Base-by-base conservation (phyloP, 176 grass and related monocot species). In the Ampelocalamus luodianensis region DNA sequence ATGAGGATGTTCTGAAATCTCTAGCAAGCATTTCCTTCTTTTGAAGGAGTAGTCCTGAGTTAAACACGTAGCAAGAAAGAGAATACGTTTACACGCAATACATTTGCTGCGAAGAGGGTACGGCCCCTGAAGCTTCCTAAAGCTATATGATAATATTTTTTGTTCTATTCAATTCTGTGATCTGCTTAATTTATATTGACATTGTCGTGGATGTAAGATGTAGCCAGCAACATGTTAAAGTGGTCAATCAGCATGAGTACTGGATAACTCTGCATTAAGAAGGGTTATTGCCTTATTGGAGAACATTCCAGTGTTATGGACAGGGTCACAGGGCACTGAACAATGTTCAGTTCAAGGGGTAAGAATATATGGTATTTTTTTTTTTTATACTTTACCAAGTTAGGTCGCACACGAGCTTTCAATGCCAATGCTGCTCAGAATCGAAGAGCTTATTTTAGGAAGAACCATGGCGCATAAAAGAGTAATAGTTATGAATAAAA, bases 11-110 rank as follows among this genome's bases (percentile, higher is more conserved):
- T 79, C 71, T 73, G 4, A 73, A 69, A 63, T 75, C 72, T 53
- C 18, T 79, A 84, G 89, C 63, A 42, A 80, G 68, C 59, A 75
- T 74, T 59, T 73, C 43, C 71, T 87, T 81, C 70, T 71, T 83
- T 79, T 9, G 43, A 76, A 76, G 78, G 38, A 65, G 29, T 8
- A 59, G 32, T 48, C 51, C 36, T 64, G 51, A 79, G 15, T 69
- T 84, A 84, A 69, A 78, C 85, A 63, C 79, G 80, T 80, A 84
- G 85, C 69, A 75, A 79, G 84, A 67, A 86, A 83, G 17, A 59
- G 48, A 18, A 53, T 46, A 74, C 10, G 48, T 46, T 72, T 89
- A 85, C 58, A 80, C 6, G 34, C 37, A 82, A 82, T 77, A 44
- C 73, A 78, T 70, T 78, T 83, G 64, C 80, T 54, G 67, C 51